These are phyloP conservation scores for Xylariaceae sp. DNA, from an alignment of 2,329 filamentous ascomycete genomes.

Conservation along the genomic window DNA sequence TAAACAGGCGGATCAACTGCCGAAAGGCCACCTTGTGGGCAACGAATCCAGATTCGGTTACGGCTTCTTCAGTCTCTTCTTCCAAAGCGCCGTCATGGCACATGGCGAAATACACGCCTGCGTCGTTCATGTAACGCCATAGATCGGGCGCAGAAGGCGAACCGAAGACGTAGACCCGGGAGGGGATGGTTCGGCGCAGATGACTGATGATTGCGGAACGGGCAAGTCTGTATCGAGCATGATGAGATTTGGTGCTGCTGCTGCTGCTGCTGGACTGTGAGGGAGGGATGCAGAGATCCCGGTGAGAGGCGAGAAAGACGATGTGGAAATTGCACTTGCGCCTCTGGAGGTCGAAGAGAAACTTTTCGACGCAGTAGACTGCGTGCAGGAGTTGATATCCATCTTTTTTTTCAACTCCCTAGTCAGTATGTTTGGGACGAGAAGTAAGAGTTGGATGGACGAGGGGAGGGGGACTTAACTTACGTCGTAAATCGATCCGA, in stretches of 20 bases:
- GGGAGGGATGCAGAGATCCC: not conserved
- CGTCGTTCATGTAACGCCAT: not conserved
- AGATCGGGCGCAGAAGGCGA: not conserved
- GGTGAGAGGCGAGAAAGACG: conserved; percentile 1
- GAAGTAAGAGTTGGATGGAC: too few relatives aligned
- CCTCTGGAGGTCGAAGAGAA: not conserved
- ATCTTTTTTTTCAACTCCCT: not conserved
- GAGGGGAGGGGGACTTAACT: not conserved
- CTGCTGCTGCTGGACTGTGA: too few relatives aligned
- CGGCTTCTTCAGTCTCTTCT: not conserved
- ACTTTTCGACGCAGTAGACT: conserved; percentile 1
- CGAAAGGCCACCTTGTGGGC: conserved; percentile 1
- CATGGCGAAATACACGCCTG: not conserved
- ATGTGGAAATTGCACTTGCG: conserved; percentile 2
- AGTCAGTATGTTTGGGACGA: not conserved
- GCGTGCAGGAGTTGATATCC: conserved; percentile 2
- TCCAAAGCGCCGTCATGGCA: not conserved
- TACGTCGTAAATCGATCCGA: not conserved
- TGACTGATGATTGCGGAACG: not conserved
- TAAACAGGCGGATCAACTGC: not conserved
- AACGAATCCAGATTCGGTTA: too few relatives aligned
- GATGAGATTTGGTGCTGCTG: too few relatives aligned
- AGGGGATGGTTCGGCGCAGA: not conserved
- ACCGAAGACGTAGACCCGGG: not conserved
- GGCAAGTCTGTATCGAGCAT: not conserved